Evolutionary conservation across 176 grass and related monocot genomes (phyloP), one percentile per base, ranked within the genome.

Genomic region (Raddia guianensis): DNA sequence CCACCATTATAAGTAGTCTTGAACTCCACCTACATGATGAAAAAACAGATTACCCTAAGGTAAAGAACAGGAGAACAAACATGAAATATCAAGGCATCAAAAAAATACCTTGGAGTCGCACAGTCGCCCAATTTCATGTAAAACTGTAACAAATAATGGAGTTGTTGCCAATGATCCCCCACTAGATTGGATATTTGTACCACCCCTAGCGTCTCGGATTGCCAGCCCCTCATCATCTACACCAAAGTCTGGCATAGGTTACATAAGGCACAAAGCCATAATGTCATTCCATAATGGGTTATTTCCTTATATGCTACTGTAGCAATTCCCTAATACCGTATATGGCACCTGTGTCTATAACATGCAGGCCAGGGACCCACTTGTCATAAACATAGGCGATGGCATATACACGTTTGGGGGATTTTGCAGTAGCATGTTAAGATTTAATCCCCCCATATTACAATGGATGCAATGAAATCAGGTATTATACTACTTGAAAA

Each of bases 51-150:
- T 55, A 74, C 12, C 52, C 43, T 20, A 32, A 59, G 14, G 32
- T 76, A 12, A 72, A 64, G 12, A 58, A 70, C 13, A 76, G 18
- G 49, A 19, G 72, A 61, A 49, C 0, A 77, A 83, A 76, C 16
- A 34, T 55, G 62, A 88, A 86, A 72, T 42, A 77, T 10, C 47
- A 80, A 52, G 12, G 15, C 33, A 69, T 55, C 37, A 57, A 11
- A 75, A 57, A 11, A 75, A 59, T 84, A 99, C 96, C 88, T 91
- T 91, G 27, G 86, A 90, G 37, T 90, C 74, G 64, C 92, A 95
- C 54, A 90, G 77, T 20, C 76, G 87, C 15, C 84, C 96, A 12
- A 99, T 99, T 86, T 99, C 90, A 90, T 95, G 86, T 48, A 99
- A 68, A 32, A 93, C 93, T 4, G 86, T 62, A 37, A 95, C 74